A percentile compares a stretch with the other conserved stretches of the same genome.
Evolutionary conservation across 176 grass and related monocot genomes (phyloP).

Genomic region (Musa schizocarpa): DNA sequence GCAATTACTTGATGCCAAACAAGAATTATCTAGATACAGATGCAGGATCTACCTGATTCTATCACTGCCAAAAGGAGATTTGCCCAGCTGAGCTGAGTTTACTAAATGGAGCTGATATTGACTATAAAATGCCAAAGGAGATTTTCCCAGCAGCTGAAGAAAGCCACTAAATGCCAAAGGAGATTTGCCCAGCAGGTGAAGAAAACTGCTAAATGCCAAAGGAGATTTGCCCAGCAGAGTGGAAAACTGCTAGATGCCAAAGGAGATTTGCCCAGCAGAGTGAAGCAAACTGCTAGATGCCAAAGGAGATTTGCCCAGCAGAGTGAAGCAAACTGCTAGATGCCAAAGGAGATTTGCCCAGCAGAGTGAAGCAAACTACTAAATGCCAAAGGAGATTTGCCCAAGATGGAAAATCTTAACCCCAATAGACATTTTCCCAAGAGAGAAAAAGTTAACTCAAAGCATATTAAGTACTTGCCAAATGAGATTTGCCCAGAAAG

Average conservation of each 20-base stretch:
- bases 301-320: constrained; percentile 66
- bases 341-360: constrained; percentile 67
- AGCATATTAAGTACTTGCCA: constrained; percentile 5
- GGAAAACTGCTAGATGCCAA: constrained; percentile 39
- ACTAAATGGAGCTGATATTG: constrained; percentile 15
- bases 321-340: constrained; percentile 6
- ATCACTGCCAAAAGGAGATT: constrained; percentile 45
- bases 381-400: constrained; percentile 90
- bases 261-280: constrained; percentile 47
- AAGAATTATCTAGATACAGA: constrained; percentile 27
- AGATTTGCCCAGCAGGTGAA: neutral
- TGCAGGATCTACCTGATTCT: constrained; percentile 21
- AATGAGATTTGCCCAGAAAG: constrained; percentile 40
- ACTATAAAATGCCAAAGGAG: constrained; percentile 6
- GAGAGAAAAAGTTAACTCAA: constrained; percentile 1
- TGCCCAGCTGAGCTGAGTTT: constrained; percentile 21
- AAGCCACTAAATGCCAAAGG: neutral
- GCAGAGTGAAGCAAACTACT: neutral
- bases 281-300: constrained; percentile 20
- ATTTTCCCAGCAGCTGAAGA: neutral
- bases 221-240: constrained; percentile 52
- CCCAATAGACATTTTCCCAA: neutral
- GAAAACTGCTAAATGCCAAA: constrained; percentile 34
- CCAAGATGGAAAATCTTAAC: constrained; percentile 25
- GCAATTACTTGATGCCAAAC: constrained; percentile 20